These are phyloP conservation scores for Rosa multiflora DNA, from an alignment of 306 rosid species.

Conservation along the genomic window DNA sequence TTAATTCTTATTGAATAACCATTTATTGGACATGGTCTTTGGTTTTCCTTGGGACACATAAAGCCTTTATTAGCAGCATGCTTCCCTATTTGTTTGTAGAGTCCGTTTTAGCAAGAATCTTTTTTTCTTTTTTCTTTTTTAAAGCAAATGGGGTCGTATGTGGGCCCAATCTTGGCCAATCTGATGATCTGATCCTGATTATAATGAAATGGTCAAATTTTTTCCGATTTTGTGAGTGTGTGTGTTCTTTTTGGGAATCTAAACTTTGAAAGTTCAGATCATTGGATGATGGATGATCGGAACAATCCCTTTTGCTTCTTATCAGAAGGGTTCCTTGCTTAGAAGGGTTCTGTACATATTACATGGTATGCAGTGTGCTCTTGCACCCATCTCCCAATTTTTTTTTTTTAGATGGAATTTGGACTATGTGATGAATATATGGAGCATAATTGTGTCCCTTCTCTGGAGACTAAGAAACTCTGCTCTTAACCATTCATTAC, in stretches of 20 bases:
- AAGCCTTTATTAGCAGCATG: neutral
- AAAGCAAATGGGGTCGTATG: neutral
- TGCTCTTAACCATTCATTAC: neutral
- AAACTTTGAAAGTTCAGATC: neutral
- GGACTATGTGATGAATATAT: neutral
- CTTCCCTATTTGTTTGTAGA: neutral
- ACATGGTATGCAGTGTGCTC: neutral
- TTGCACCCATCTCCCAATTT: neutral
- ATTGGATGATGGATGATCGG: neutral
- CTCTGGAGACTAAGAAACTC: neutral
- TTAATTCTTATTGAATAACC: neutral
- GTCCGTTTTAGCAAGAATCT: neutral
- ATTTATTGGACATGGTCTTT: neutral
- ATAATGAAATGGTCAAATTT: neutral
- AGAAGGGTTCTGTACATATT: neutral
- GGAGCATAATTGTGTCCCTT: neutral
- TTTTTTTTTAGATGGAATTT: neutral
- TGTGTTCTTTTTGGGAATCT: neutral
- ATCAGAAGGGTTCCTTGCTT: neutral
- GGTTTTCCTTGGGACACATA: neutral
- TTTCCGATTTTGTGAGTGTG: neutral
- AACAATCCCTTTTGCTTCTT: neutral
- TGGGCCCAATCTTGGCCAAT: neutral
- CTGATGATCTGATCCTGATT: neutral
- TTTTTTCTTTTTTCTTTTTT: too few species aligned